Percentiles rank a stretch among this genome's conserved stretches.
Conservation (phyloP, 805 yeast species). For the Diddensiella santjacobensis region DNA sequence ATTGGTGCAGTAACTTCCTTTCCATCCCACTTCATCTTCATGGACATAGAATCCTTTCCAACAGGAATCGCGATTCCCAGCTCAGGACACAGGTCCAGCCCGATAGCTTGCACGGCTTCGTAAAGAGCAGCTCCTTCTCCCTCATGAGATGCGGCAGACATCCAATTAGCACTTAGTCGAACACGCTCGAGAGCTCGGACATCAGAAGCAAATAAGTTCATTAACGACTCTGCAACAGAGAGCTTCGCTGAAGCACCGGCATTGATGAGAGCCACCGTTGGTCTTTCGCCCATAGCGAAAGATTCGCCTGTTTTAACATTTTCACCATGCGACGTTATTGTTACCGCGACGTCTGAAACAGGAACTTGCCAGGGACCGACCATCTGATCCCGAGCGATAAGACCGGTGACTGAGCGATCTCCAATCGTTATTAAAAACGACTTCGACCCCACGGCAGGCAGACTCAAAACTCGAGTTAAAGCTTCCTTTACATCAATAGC, state of each 20-base stretch:
- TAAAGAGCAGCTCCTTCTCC: slow-evolving; percentile 95
- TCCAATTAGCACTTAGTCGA: slow-evolving; percentile 96
- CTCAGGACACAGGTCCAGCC: slow-evolving; percentile 89
- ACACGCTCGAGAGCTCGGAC: slow-evolving; percentile 68
- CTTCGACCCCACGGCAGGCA: slow-evolving; percentile 95
- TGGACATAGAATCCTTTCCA: slow-evolving; percentile 98
- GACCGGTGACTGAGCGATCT: slow-evolving; percentile 95
- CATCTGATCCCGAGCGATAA: slow-evolving; percentile 95
- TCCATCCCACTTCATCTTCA: slow-evolving; percentile 91
- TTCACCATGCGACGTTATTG: slow-evolving; percentile 84
- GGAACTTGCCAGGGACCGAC: slow-evolving; percentile 99
- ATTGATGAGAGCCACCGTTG: slow-evolving; percentile 79
- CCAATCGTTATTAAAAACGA: slow-evolving; percentile 95
- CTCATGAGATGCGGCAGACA: slow-evolving; percentile 92
- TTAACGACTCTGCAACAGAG: slow-evolving; percentile 90
- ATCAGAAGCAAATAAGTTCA: slow-evolving; percentile 88
- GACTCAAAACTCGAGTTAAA: slow-evolving; percentile 71
- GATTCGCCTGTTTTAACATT: slow-evolving; percentile 90
- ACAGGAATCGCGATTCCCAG: slow-evolving; percentile 92
- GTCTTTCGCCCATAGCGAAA: slow-evolving; percentile 95
- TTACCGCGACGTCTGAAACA: slow-evolving; percentile 96
- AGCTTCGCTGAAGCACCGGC: slow-evolving; percentile 91
- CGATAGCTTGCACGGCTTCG: slow-evolving; percentile 96
- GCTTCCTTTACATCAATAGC: slow-evolving; percentile 55
- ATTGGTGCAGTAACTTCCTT: slow-evolving; percentile 95